Base-by-base conservation (phyloP, 2,329 filamentous ascomycete species). In the Dactylellina leptospora region DNA sequence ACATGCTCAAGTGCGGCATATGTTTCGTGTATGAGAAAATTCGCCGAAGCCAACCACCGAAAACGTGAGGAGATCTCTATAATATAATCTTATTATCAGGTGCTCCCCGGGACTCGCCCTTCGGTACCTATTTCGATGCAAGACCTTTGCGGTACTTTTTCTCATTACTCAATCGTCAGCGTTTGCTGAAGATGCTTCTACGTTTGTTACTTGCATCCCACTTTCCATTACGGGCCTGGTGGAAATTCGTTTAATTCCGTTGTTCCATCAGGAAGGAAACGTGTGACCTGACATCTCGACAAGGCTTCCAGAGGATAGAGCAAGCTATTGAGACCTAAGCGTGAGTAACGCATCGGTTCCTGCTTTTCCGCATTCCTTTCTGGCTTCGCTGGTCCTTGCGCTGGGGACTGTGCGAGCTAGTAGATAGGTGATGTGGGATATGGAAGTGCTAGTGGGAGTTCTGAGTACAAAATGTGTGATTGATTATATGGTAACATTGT, bases 211-310 rank as follows among this genome's bases (percentile, higher is more conserved):
- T 56, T 70, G 28, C 68, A 72, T 72, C 68, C 68, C 68, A 72
- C 68, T 72, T 72, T 62, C 68, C 59, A 13, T 64, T 72, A 53
- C 23, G 28, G 59, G 68, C 28, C 59, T 72, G 68, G 68, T 50
- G 45, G 68, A 45, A 20, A 38, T 72, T 72, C 68, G 68, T 72
- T 64, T 72, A 72, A 72, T 72, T 72, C 68, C 68, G 68, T 59
- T 64, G 68, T 64, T 64, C 68, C 68, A 72, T 64, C 45, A 72
- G 59, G 59, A 64, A 60, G 54, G 68, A 63, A 72, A 72, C 68
- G 68, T 72, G 68, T 72, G 68, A 72, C 68, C 59, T 72, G 59
- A 72, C 59, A 72, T 59, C 47, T 72, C 38, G 27, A 64, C 68
- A 63, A 72, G 68, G 68, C 68, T 60, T 30, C 59, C 59, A 58